These are phyloP conservation scores for Crepidotus variabilis DNA, from an alignment of 768 basidiomycete species.

Conservation along the genomic window DNA sequence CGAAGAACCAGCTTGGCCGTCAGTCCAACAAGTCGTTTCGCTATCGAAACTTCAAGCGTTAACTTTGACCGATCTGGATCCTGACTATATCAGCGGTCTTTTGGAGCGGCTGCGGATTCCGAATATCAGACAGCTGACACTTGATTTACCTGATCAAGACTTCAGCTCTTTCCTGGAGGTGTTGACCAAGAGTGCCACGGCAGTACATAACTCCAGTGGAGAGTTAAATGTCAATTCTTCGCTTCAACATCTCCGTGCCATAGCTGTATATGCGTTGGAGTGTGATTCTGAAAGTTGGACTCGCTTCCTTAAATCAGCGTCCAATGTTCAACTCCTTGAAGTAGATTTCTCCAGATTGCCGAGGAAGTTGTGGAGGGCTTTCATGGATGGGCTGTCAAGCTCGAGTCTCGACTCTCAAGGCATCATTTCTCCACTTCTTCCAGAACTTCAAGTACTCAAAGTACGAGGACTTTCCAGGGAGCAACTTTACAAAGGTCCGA, in stretches of 20 bases:
- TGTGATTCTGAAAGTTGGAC: constrained; percentile 32
- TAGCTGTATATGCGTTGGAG: constrained; percentile 40
- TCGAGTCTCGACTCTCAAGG: not conserved
- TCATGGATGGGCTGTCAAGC: constrained; percentile 16
- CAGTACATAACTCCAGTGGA: not conserved
- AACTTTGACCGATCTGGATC: constrained; percentile 51
- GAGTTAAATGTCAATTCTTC: not conserved
- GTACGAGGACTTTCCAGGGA: constrained; percentile 24
- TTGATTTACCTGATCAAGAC: constrained; percentile 55
- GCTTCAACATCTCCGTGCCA: constrained; percentile 28
- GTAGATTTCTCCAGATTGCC: constrained; percentile 37
- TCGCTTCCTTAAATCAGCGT: constrained; percentile 29
- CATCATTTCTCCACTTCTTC: constrained; percentile 13
- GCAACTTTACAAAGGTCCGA: constrained; percentile 16
- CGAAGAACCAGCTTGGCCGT: constrained; percentile 32
- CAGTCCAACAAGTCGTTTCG: constrained; percentile 26
- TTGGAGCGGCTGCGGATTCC: constrained; percentile 46
- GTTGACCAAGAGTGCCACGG: constrained; percentile 18
- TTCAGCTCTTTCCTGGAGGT: constrained; percentile 43
- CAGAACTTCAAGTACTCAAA: constrained; percentile 24
- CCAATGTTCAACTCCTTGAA: constrained; percentile 34
- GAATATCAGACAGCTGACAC: constrained; percentile 36
- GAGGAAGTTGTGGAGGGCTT: constrained; percentile 27
- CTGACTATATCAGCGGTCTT: constrained; percentile 45
- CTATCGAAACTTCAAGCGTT: constrained; percentile 40